Conservation (phyloP, 768 basidiomycete species). For the Pilatotrama ljubarskyi region DNA sequence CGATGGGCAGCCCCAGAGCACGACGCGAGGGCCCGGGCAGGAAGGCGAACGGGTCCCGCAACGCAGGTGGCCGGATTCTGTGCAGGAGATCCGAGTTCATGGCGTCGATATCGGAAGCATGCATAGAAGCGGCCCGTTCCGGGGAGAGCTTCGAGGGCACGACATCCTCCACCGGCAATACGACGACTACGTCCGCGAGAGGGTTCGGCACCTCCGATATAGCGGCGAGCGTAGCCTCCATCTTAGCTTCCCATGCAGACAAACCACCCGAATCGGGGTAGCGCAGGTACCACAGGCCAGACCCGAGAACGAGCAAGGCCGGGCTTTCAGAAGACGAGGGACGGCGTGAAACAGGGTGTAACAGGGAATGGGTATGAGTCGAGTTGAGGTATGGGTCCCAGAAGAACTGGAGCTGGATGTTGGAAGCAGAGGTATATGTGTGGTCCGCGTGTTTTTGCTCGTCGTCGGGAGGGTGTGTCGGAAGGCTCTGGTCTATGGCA, state of each 20-base stretch:
- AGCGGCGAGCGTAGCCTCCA: conserved; percentile 61
- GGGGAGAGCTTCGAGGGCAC: conserved; percentile 63
- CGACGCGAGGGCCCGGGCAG: conserved; percentile 22
- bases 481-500: conserved; percentile 56
- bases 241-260: conserved; percentile 72
- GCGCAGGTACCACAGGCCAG: conserved; percentile 88
- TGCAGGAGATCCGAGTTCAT: conserved; percentile 88
- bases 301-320: conserved; percentile 77
- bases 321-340: conserved; percentile 36
- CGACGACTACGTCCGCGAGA: conserved; percentile 70
- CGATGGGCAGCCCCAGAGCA: conserved; percentile 38
- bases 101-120: conserved; percentile 77
- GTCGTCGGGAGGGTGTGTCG: conserved; percentile 51
- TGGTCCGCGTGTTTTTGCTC: conserved; percentile 73
- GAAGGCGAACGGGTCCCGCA: conserved; percentile 33
- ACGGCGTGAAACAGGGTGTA: conserved; percentile 29
- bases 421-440: conserved; percentile 43
- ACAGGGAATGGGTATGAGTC: conserved; percentile 49
- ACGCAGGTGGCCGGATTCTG: conserved; percentile 46
- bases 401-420: conserved; percentile 55
- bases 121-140: conserved; percentile 68
- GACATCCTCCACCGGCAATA: conserved; percentile 77
- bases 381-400: conserved; percentile 92
- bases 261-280: conserved; percentile 78
- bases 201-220: conserved; percentile 39